phyloP scores from a whole-genome alignment of 306 rosid species.

The Vigna nakashimae region DNA sequence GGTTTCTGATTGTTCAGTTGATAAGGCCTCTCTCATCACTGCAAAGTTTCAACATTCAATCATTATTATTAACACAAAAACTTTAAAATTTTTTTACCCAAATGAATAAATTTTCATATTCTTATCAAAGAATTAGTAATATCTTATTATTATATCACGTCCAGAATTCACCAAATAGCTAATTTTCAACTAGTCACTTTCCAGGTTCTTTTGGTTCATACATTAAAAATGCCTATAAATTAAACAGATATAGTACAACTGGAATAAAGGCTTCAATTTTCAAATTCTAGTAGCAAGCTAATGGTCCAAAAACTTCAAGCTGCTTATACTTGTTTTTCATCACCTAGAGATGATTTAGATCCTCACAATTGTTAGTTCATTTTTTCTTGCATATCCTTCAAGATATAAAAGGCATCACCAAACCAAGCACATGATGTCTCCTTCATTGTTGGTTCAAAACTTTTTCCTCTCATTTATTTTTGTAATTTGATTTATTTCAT shows the following conservation, averaged over 20 bases:
- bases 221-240: neutral
- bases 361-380: neutral
- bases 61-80: neutral
- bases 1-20: constrained; percentile 55
- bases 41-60: constrained; percentile 17
- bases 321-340: neutral
- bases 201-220: too few species aligned
- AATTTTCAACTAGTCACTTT: too few species aligned
- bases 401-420: neutral
- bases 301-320: neutral
- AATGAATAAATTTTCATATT: neutral
- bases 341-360: constrained; percentile 1
- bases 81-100: too few species aligned
- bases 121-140: too few species aligned
- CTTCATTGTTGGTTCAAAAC: too few species aligned
- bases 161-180: too few species aligned
- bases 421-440: neutral
- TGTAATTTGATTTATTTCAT: too few species aligned
- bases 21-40: constrained; percentile 81
- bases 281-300: neutral
- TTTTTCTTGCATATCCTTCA: constrained; percentile 14
- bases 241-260: constrained; percentile 13
- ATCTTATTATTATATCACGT: too few species aligned
- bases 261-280: neutral
- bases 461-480: too few species aligned